Evolutionary conservation across 208 protist species (phyloP), one percentile per base, ranked within the genome.

Genomic region (Crithidia bombi): DNA sequence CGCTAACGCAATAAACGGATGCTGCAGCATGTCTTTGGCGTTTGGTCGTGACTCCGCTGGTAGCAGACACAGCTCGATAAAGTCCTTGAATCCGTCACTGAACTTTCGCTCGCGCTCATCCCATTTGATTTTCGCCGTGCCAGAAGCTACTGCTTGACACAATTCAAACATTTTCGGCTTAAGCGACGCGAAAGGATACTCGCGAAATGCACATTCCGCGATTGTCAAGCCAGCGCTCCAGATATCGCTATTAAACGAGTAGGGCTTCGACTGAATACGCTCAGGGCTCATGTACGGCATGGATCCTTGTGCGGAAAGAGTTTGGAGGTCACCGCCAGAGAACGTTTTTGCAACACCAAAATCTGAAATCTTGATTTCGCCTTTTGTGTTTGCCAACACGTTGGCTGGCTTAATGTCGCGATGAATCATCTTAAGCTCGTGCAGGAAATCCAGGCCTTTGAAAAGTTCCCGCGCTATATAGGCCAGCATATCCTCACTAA

Each of bases 361-460:
- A 77, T 99, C 98, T 10, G 94, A 97, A 14, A 99, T 93, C 80
- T 99, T 99, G 19, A 99, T 87, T 26, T 96, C 80, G 50, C 97
- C 98, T 15, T 96, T 91, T 9, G 83, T 88, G 81, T 99, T 99
- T 35, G 98, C 85, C 19, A 99, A 81, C 23, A 99, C 83, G 77
- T 99, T 99, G 25, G 90, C 93, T 15, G 98, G 98, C 66, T 99
- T 99, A 43, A 99, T 90, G 57, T 99, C 97, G 30, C 98, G 83
- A 70, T 98, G 98, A 73, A 99, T 90, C 75, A 96, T 87, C 39
- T 94, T 94, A 12, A 85, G 75, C 26, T 75, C 72, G 69, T 97
- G 93, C 26, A 97, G 84, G 75, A 90, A 90, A 57, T 89, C 83
- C 7, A 97, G 62, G 0, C 91, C 93, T 23, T 87, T 78, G 55